Base-by-base conservation (phyloP, 1,284 basidiomycete genomes). In the Rhodotorula sp. region DNA sequence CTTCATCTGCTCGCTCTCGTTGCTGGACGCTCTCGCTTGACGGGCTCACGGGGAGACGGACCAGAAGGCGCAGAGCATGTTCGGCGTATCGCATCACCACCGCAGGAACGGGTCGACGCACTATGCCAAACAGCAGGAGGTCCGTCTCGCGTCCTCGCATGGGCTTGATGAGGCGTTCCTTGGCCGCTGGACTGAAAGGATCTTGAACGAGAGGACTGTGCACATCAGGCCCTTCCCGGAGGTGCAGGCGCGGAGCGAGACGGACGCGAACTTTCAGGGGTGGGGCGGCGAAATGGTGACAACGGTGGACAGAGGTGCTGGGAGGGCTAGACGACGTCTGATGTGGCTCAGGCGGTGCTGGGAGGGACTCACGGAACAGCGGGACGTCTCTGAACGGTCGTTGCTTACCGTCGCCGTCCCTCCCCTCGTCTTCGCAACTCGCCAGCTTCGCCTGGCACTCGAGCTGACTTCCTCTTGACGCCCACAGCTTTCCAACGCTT, bases 401-500 rank as follows among this genome's bases (percentile, higher is more conserved):
- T 16, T 48, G 22, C 22, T 7, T 24, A 8, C n/a, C n/a, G 47
- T 22, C n/a, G 50, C 1, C n/a, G 34, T 34, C 34, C n/a, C n/a
- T 34, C 34, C 34, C 34, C 34, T 34, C 34, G 34, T 5, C 10
- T 34, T 34, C 34, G 34, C 34, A 34, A 26, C 50, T 11, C 9
- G 50, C 11, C 11, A 9, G 11, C n/a, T 51, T 7, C 54, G 34
- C 13, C 34, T 4, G n/a, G 24, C 34, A 9, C 20, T 34, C 34
- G 34, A 34, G 40, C 11, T 48, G 11, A 28, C 31, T 26, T 50
- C 28, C 26, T n/a, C 46, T 31, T 40, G 30, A 4, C 8, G 7
- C 15, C n/a, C 13, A n/a, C 72, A 94, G 82, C 90, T 99, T 77
- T 89, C 90, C 74, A 90, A 87, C 78, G 96, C 95, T 67, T 99